Base-by-base conservation (phyloP, 164 flowering plant genomes). In the Dillenia turbinata region DNA sequence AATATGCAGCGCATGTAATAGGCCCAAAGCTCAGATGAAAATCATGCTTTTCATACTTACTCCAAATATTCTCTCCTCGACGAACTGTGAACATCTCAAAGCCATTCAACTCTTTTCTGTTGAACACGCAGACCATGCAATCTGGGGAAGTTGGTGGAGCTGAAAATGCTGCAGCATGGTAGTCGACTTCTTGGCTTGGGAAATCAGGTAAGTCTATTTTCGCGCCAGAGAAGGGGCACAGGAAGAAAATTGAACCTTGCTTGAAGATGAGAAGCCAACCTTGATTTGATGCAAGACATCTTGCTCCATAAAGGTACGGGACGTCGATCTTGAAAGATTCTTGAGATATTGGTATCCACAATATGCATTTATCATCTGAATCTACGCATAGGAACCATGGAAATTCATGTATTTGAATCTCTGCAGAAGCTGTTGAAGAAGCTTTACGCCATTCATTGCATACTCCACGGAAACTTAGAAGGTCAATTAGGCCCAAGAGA, bases 201-300 rank as follows among this genome's bases (percentile, higher is more conserved):
- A 75, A 60, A 49, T 60, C 10, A 1, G 73, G 79, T 22, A 75
- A 66, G 15, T 60, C 62, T 49, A 75, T 60, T 54, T 53, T 66
- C 2, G 63, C 67, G 0, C 57, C 44, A 6, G 73, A 62, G 52
- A 69, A 72, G 12, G 79, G 76, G 62, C 73, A 66, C 53, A 66
- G 63, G 62, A 72, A 72, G 59, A 68, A 75, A 44, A 69, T 22
- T 1, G 66, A 62, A 9, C 53, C 52, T n/a, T 53, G 57, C 46
- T 49, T n/a, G 52, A 43, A 57, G 0, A 71, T 9, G 43, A 69
- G 76, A 44, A 76, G 69, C 79, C 79, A 72, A 9, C 76, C 79
- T 5, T 55, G 56, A 9, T 14, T 13, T 22, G 79, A 75, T 16
- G 79, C 75, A 67, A 74, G 50, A 66, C 77, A 70, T 9, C 69